These are phyloP conservation scores for Stevia rebaudiana DNA, from an alignment of 140 eudicot species.

Conservation along the genomic window DNA sequence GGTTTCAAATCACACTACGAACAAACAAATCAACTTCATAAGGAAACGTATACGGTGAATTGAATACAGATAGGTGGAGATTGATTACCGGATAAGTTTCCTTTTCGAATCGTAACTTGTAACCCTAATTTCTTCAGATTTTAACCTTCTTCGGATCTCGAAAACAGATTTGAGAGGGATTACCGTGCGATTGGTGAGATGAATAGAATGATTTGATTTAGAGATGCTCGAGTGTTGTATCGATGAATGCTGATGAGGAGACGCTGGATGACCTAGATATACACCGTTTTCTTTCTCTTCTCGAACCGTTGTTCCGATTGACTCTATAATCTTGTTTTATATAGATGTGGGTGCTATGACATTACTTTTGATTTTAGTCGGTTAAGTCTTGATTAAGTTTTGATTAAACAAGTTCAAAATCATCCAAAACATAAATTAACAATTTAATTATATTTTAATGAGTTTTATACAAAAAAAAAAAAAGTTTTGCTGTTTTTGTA, in stretches of 20 bases:
- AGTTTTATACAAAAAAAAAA: too few species aligned
- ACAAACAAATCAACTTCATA: not conserved
- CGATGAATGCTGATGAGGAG: constrained; percentile 14
- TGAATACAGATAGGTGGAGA: not conserved
- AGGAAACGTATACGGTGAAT: not conserved
- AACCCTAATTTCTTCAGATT: constrained; percentile 10
- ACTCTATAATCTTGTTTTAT: too few species aligned
- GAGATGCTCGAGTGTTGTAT: constrained; percentile 6
- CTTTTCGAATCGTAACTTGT: not conserved
- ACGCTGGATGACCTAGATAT: constrained; percentile 21
- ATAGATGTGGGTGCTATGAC: too few species aligned
- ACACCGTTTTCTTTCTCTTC: not conserved
- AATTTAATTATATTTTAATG: too few species aligned
- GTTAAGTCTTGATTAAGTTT: too few species aligned
- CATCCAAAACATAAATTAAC: too few species aligned
- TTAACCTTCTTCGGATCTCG: constrained; percentile 9
- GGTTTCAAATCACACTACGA: constrained; percentile 6
- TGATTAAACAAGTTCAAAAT: too few species aligned
- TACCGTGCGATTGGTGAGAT: not conserved
- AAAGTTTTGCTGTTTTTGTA: too few species aligned
- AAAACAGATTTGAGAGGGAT: not conserved
- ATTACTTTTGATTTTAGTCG: too few species aligned
- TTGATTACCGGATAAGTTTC: constrained; percentile 12
- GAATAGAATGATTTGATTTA: not conserved
- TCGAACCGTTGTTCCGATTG: not conserved